Evolutionary conservation across 2,329 filamentous ascomycete genomes (phyloP), one percentile per base, ranked within the genome.

Genomic region (Hysterium pulicare): DNA sequence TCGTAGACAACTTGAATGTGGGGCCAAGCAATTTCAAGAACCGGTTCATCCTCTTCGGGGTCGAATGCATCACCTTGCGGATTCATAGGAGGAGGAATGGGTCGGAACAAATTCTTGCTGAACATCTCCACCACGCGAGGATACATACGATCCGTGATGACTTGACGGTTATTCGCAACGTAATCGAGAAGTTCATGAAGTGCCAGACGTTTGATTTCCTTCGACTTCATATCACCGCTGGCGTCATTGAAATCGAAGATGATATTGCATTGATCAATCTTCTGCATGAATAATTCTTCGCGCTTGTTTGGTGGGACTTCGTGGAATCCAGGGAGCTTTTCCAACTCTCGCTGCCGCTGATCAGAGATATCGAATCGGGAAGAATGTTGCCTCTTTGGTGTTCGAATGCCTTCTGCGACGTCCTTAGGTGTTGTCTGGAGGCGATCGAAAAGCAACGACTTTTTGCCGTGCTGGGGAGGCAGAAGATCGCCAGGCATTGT

Each of bases 171-270:
- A 71, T 97, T 97, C 58, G 93, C 91, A 44, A 98, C 93, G 64
- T 98, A 98, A 68, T 98, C 93, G 51, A 98, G 79, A 48, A 98
- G 77, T 68, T 98, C 93, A 66, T 98, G 93, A 33, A 98, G 78
- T 32, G 93, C 93, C 54, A 98, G 75, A 61, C 93, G 82, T 76
- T 98, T 98, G 77, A 98, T 97, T 71, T 98, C 93, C 74, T 98
- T 98, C 36, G 91, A 95, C 70, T 98, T 98, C 90, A 98, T 97
- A 66, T 98, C 93, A 54, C 86, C 90, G 53, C 88, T 95, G 37
- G 91, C 89, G 69, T 98, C 93, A 66, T 97, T 98, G 74, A 98
- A 98, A 72, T 98, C 93, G 65, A 98, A 98, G 60, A 98, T 98
- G 74, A 98, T 94, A 66, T 98, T 98, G 76, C 93, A 98, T 68